Evolutionary conservation across 495 filamentous ascomycete species (phyloP), one percentile per base, ranked within the genome.

Genomic region (Podospora didyma): DNA sequence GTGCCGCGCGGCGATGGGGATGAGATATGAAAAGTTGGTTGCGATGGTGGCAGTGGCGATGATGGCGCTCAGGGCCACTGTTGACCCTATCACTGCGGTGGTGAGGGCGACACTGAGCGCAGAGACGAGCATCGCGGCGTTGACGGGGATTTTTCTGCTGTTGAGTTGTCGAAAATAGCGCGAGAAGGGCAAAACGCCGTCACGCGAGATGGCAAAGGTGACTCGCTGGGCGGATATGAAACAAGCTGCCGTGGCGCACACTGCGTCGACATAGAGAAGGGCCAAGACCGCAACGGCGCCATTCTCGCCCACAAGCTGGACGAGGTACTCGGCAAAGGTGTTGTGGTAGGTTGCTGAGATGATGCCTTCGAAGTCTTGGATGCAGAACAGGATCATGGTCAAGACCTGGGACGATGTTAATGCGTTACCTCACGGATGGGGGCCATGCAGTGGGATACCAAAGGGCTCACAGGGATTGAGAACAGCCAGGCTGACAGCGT

Each of bases 161-260:
- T 46, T 57, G 0, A 70, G 49, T 6, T 45, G 31, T 3, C 60
- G 49, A 39, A 68, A 68, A 39, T 60, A 68, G 34, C 57, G 61
- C 7, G 55, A 62, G n/a, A 55, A 56, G 1, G 69, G 69, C 14
- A 72, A 49, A 16, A 72, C 59, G 9, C 62, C 62, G 49, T 72
- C 69, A 5, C 69, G 57, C 16, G 63, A 60, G 42, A 72, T 70
- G 52, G 69, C 68, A 52, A 64, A 72, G 0, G 69, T 72, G 19
- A 72, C 64, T 1, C 68, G 68, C 48, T 72, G 69, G 2, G 69
- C 69, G 17, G 61, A 65, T 60, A 72, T 62, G 62, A 72, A 64
- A 56, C 62, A 67, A 10, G 53, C 48, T 4, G 66, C 66, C 20
- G 68, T 66, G 19, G 63, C 61, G 49, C 63, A 70, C 4, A 62